Evolutionary conservation across 2,329 filamentous ascomycete genomes (phyloP).

Genomic region (Arthroderma sp.): DNA sequence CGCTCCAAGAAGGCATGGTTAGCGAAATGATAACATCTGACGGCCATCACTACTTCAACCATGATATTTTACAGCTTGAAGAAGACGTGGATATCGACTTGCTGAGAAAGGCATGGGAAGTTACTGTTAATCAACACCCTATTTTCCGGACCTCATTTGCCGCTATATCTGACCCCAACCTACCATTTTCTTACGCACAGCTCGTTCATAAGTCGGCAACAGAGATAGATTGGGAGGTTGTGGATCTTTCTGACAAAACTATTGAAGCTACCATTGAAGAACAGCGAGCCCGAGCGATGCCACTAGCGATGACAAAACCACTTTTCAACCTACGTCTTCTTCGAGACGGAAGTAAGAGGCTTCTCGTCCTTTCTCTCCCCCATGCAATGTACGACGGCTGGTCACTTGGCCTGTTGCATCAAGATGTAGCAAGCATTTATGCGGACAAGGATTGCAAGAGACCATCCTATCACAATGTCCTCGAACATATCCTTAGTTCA

Average conservation of each 20-base stretch:
- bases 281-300: slow-evolving; percentile 12
- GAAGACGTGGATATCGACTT: slow-evolving; percentile 42
- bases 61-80: slow-evolving; percentile 58
- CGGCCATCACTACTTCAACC: slow-evolving; percentile 71
- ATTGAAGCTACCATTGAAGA: slow-evolving; percentile 19
- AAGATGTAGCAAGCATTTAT: slow-evolving; percentile 58
- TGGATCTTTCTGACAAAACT: slow-evolving; percentile 14
- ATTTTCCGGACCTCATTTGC: slow-evolving; percentile 67
- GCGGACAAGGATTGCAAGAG: slow-evolving; percentile 32
- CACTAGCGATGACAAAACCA: slow-evolving; percentile 18
- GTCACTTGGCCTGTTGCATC: slow-evolving; percentile 64
- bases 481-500: slow-evolving; percentile 43
- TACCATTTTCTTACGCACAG: slow-evolving; percentile 47
- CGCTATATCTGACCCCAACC: slow-evolving; percentile 48
- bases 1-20: slow-evolving; percentile 77
- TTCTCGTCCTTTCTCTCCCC: slow-evolving; percentile 58
- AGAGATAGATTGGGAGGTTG: slow-evolving; percentile 27
- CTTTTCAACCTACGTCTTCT: slow-evolving; percentile 29
- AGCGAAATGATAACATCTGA: slow-evolving; percentile 66
- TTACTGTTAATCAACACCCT: slow-evolving; percentile 49
- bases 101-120: slow-evolving; percentile 51
- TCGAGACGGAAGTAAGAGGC: slow-evolving; percentile 24
- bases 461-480: slow-evolving; percentile 40
- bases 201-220: slow-evolving; percentile 30
- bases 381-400: slow-evolving; percentile 86